phyloP scores from a whole-genome alignment of 2,329 filamentous ascomycete species.

The Nannizziopsis barbatae region DNA sequence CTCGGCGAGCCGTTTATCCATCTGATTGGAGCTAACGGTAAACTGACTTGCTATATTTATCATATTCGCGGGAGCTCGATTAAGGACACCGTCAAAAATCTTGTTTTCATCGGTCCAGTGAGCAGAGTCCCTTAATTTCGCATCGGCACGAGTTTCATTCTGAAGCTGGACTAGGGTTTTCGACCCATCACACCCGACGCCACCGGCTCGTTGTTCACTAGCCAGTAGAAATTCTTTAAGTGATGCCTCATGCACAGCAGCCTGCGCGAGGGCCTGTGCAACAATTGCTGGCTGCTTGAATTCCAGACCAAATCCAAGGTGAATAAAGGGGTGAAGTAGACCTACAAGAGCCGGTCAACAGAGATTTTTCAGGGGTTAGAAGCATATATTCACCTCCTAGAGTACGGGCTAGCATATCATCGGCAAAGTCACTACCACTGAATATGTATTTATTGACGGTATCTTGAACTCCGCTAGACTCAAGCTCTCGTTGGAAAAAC shows the following conservation, averaged over 20 bases:
- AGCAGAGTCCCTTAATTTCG: conserved; percentile 46
- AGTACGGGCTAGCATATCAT: conserved; percentile 58
- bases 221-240: conserved; percentile 43
- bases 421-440: conserved; percentile 50
- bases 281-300: conserved; percentile 72
- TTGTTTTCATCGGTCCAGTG: conserved; percentile 50
- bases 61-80: conserved; percentile 53
- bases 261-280: conserved; percentile 67
- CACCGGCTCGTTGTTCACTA: conserved; percentile 27
- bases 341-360: conserved; percentile 31
- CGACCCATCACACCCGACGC: conserved; percentile 21
- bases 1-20: conserved; percentile 49
- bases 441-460: conserved; percentile 60
- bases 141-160: conserved; percentile 46
- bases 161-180: conserved; percentile 49
- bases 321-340: conserved; percentile 69
- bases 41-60: conserved; percentile 50
- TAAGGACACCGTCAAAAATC: conserved; percentile 57
- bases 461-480: conserved; percentile 48
- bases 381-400: conserved; percentile 44
- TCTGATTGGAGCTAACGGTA: conserved; percentile 43
- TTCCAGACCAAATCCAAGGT: conserved; percentile 74
- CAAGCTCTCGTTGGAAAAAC: conserved; percentile 67
- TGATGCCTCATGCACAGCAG: conserved; percentile 54
- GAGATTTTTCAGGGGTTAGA: background rate